Percentiles rank a stretch among this genome's conserved stretches.
Conservation (phyloP, 176 grass and related monocot species). For the Raddia guianensis region DNA sequence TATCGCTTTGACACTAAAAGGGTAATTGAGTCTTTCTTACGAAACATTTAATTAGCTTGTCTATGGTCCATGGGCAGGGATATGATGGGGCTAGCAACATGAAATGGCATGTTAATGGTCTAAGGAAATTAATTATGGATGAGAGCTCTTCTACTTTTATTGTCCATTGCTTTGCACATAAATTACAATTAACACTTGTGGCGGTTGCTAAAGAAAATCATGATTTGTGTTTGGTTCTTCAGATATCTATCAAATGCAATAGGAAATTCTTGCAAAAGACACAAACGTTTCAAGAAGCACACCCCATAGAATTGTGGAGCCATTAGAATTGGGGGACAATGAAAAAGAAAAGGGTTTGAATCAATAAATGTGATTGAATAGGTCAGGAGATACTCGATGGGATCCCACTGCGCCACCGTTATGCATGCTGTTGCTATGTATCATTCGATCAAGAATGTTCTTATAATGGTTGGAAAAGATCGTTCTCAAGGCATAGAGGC, state of each 20-base stretch:
- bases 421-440: background rate
- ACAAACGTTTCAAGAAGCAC: background rate
- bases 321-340: background rate
- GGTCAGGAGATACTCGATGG: background rate
- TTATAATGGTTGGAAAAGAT: background rate
- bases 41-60: background rate
- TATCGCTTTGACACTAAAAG: background rate
- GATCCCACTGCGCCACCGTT: background rate
- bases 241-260: background rate
- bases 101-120: background rate
- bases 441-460: background rate
- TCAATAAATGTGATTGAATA: background rate
- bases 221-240: no score
- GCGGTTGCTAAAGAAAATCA: no score
- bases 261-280: background rate
- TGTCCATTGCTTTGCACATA: no score
- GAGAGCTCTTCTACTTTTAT: no score
- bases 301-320: background rate
- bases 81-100: slow-evolving; percentile 5
- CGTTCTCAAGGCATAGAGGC: background rate
- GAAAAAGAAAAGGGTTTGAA: background rate
- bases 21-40: background rate
- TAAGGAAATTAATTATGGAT: no score
- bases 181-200: no score
- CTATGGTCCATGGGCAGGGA: background rate